These are phyloP conservation scores for Trichoderma polysporum DNA, from an alignment of 2,329 filamentous ascomycete genomes.

Conservation along the genomic window DNA sequence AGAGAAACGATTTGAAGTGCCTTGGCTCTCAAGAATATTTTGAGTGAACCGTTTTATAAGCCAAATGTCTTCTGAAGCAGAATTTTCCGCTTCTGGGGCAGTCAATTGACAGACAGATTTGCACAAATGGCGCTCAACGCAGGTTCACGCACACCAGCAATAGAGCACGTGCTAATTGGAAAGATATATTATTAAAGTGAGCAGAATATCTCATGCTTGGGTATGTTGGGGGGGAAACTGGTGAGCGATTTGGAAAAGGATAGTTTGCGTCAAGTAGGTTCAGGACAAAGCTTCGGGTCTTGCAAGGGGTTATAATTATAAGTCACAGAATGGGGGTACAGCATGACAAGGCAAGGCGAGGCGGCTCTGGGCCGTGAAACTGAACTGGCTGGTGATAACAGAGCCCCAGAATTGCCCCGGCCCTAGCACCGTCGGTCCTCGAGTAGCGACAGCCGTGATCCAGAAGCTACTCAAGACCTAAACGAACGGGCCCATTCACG, in stretches of 20 bases:
- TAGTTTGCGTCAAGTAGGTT: background rate
- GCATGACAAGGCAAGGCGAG: background rate
- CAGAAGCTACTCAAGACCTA: slow-evolving; percentile 2
- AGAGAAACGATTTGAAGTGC: background rate
- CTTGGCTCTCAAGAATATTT: background rate
- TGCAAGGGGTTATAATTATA: background rate
- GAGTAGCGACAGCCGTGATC: slow-evolving; percentile 20
- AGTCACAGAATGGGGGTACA: background rate
- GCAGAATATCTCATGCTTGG: background rate
- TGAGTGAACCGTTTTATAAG: background rate
- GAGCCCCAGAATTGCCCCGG: background rate
- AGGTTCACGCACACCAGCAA: too few relatives aligned
- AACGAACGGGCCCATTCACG: background rate
- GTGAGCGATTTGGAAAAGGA: background rate
- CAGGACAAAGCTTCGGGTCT: background rate
- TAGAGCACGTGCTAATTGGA: background rate
- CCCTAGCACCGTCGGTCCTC: slow-evolving; percentile 2
- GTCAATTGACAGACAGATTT: background rate
- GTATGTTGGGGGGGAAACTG: background rate
- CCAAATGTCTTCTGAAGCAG: too few relatives aligned
- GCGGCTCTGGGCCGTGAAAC: slow-evolving; percentile 9
- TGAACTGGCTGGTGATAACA: background rate
- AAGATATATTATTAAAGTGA: background rate
- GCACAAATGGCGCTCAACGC: background rate
- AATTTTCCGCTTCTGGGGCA: background rate